Percentiles rank a stretch among this genome's conserved stretches.
Evolutionary conservation across 495 filamentous ascomycete species (phyloP).

Genomic region (Penicillium dipodomyicola): DNA sequence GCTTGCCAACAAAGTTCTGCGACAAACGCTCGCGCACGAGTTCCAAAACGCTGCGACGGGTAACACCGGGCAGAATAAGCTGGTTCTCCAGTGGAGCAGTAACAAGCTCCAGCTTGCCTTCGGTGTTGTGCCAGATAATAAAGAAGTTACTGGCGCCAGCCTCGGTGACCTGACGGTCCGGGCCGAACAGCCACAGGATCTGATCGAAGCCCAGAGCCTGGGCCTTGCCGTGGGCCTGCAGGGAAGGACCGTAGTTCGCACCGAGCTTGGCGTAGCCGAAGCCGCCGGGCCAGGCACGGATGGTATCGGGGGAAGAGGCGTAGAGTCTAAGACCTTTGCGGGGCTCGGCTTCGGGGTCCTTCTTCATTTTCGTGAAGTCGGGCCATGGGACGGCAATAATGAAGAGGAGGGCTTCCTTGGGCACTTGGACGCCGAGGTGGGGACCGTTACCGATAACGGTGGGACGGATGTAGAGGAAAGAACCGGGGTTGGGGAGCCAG

Average conservation of each 20-base stretch:
- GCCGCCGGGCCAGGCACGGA: constrained; percentile 90
- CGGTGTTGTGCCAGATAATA: constrained; percentile 69
- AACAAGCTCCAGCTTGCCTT: constrained; percentile 68
- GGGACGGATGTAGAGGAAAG: constrained; percentile 78
- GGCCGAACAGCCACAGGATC: constrained; percentile 87
- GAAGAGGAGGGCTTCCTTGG: constrained; percentile 80
- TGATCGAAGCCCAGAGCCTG: constrained; percentile 71
- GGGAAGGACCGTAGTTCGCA: constrained; percentile 83
- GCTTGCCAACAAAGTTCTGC: constrained; percentile 30
- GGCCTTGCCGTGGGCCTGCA: constrained; percentile 74
- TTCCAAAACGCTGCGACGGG: constrained; percentile 71
- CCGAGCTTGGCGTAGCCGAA: constrained; percentile 89
- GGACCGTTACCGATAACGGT: constrained; percentile 79
- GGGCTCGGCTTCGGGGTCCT: constrained; percentile 21
- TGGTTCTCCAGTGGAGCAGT: constrained; percentile 79
- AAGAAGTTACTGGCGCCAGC: constrained; percentile 94
- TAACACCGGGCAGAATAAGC: constrained; percentile 84
- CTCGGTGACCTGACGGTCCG: constrained; percentile 75
- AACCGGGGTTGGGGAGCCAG: constrained; percentile 69
- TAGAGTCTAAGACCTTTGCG: constrained; percentile 68
- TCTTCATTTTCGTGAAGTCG: constrained; percentile 41
- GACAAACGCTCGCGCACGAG: constrained; percentile 62
- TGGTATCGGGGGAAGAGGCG: constrained; percentile 70
- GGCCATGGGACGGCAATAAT: constrained; percentile 78
- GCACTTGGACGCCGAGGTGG: constrained; percentile 76